phyloP scores from a whole-genome alignment of 306 rosid genomes.

The Oemleria cerasiformis region DNA sequence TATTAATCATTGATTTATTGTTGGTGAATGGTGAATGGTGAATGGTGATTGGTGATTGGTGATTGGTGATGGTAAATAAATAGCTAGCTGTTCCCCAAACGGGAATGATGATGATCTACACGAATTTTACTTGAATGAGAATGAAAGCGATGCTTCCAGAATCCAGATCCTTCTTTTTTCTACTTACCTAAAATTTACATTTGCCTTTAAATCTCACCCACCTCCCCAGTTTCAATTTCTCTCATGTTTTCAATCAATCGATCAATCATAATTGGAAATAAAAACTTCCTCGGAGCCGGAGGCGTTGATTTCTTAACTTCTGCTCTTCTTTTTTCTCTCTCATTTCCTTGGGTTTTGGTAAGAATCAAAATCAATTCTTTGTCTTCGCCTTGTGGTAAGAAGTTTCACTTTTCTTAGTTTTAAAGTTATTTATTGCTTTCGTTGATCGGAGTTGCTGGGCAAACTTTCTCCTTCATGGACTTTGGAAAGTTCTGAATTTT shows the following conservation, averaged over 20 bases:
- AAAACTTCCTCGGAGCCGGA: not conserved
- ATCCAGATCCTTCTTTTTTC: slow-evolving; percentile 6
- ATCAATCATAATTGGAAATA: not conserved
- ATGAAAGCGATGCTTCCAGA: slow-evolving; percentile 1
- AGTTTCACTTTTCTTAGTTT: not conserved
- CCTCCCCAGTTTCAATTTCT: not conserved
- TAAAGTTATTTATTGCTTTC: not conserved
- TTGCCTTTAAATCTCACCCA: not conserved
- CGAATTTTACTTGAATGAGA: not conserved
- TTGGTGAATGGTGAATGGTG: not conserved
- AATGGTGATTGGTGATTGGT: no score
- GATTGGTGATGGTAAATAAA: not conserved
- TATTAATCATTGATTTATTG: not conserved
- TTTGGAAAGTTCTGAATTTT: not conserved
- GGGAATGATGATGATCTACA: not conserved
- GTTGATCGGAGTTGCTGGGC: not conserved
- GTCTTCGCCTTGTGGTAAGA: not conserved
- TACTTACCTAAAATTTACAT: not conserved
- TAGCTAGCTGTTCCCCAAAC: not conserved
- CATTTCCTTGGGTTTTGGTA: not conserved
- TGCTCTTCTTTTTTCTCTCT: not conserved
- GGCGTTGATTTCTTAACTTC: not conserved
- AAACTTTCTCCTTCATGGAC: not conserved
- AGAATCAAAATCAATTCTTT: slow-evolving; percentile 5
- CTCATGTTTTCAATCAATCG: no score